These are phyloP conservation scores for Globisporangium cystogenes DNA, from an alignment of 352 stramenopile genomes.

Conservation along the genomic window DNA sequence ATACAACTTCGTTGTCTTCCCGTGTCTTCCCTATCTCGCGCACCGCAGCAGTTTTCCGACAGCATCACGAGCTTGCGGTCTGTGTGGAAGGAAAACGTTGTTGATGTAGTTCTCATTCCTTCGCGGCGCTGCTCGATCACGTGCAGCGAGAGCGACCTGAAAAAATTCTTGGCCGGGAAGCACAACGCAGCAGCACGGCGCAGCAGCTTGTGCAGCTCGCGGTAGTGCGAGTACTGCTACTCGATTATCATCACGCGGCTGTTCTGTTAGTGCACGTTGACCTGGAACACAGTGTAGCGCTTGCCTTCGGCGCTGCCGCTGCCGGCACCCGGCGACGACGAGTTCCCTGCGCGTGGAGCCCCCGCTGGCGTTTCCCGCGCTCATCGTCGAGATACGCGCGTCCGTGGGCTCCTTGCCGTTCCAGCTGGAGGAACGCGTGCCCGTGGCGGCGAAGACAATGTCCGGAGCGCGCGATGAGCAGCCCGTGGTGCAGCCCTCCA, in stretches of 20 bases:
- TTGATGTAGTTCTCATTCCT: slow-evolving; percentile 84
- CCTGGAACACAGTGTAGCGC: slow-evolving; percentile 72
- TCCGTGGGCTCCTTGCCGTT: slow-evolving; percentile 40
- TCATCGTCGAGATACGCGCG: slow-evolving; percentile 4
- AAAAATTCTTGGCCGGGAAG: slow-evolving; percentile 85
- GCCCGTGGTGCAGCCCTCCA: slow-evolving; percentile 13
- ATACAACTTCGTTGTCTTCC: no score
- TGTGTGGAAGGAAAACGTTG: slow-evolving; percentile 88
- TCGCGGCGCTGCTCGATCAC: slow-evolving; percentile 84
- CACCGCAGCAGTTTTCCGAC: slow-evolving; percentile 86
- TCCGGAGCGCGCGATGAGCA: slow-evolving; percentile 25
- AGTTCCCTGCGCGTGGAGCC: slow-evolving; percentile 1
- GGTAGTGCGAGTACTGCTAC: slow-evolving; percentile 83
- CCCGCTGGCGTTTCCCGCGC: slow-evolving; percentile 3
- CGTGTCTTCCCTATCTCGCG: no score
- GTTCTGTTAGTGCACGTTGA: slow-evolving; percentile 74
- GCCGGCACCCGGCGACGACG: slow-evolving; percentile 10
- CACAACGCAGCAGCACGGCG: slow-evolving; percentile 69
- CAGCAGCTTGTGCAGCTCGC: slow-evolving; percentile 76
- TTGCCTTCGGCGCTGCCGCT: slow-evolving; percentile 25
- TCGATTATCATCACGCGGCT: slow-evolving; percentile 49
- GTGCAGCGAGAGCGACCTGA: slow-evolving; percentile 80
- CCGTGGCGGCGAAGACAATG: slow-evolving; percentile 14
- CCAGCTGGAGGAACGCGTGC: slow-evolving; percentile 36
- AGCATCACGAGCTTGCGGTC: slow-evolving; percentile 90